Base-by-base conservation (phyloP, 495 filamentous ascomycete genomes). In the Tuber microsphaerosporum region DNA sequence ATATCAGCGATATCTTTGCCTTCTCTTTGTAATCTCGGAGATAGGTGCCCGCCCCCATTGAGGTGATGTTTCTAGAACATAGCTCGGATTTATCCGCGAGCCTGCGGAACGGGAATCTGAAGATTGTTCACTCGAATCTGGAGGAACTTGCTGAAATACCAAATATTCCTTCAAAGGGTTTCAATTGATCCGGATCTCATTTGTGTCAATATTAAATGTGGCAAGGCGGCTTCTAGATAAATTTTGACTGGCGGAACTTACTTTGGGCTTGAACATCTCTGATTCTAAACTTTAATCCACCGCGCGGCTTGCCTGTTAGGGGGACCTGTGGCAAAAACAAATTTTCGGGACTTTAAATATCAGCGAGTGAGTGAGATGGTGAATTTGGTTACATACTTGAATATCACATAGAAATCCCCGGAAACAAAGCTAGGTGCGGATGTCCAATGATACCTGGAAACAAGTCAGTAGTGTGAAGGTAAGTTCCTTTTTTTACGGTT, bases 121-220 rank as follows among this genome's bases (percentile, higher is more conserved):
- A 86, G 45, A 86, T 83, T 6, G 85, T 86, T 10, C 85, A 85
- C 1, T 82, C 73, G 22, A 81, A 86, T 14, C 70, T 71, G 7
- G 83, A 75, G 3, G 77, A 76, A 45, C 81, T 69, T 17, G 70
- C 41, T 9, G 39, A 34, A 65, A 82, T 86, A 1, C 75, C 83
- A 70, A 82, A 84, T 34, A 86, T 70, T 37, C 83, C 85, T 31
- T 84, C 74, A 61, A 86, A 86, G 34, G 85, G 85, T 42, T 72
- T 76, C 26, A 86, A 81, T 75, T 86, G 85, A 43, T 85, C 83
- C 10, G 73, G 75, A 44, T 79, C 77, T 79, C 26, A 31, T 39
- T 7, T 8, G 14, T 79, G n/a, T n/a, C 70, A 79, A 42, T 26
- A 46, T 0, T 19, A 17, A 10, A 22, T 22, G 48, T 26, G 1